phyloP scores from a whole-genome alignment of 257 asterid genomes.

The Nicotiana benthamiana region DNA sequence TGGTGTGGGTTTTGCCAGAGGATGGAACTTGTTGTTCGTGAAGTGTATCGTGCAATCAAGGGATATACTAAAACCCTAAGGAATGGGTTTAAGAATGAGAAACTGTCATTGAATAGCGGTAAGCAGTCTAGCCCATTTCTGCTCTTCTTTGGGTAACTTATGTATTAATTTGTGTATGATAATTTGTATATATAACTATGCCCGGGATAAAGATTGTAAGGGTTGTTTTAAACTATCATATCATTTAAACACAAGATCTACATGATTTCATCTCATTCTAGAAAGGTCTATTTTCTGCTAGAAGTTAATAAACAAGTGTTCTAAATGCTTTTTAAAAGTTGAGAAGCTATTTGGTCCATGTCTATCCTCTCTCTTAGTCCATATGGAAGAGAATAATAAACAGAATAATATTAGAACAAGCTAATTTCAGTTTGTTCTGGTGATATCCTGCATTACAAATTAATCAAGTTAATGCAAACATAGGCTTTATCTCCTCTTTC shows the following conservation, averaged over 20 bases:
- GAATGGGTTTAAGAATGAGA: constrained; percentile 40
- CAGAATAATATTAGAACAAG: neutral
- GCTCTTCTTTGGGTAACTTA: neutral
- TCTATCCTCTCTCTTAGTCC: neutral
- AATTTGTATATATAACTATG: neutral
- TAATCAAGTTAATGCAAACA: neutral
- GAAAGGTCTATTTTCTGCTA: neutral
- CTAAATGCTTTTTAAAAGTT: neutral
- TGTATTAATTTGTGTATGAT: neutral
- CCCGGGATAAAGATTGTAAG: neutral
- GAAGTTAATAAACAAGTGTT: neutral
- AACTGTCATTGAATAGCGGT: constrained; percentile 32
- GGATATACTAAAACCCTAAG: constrained; percentile 37
- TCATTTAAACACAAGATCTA: neutral
- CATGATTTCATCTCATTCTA: neutral
- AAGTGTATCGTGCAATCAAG: constrained; percentile 66
- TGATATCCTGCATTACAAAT: neutral
- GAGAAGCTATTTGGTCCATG: neutral
- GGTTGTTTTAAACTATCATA: neutral
- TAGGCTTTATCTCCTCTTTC: neutral
- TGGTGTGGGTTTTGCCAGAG: constrained; percentile 99
- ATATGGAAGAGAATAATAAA: neutral
- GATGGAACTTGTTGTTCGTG: constrained; percentile 92
- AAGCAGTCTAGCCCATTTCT: constrained; percentile 22
- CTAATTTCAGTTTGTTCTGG: neutral